A percentile compares a stretch with the other conserved stretches of the same genome.
phyloP scores from a whole-genome alignment of 2,329 filamentous ascomycete species.

The Trichoderma polysporum region DNA sequence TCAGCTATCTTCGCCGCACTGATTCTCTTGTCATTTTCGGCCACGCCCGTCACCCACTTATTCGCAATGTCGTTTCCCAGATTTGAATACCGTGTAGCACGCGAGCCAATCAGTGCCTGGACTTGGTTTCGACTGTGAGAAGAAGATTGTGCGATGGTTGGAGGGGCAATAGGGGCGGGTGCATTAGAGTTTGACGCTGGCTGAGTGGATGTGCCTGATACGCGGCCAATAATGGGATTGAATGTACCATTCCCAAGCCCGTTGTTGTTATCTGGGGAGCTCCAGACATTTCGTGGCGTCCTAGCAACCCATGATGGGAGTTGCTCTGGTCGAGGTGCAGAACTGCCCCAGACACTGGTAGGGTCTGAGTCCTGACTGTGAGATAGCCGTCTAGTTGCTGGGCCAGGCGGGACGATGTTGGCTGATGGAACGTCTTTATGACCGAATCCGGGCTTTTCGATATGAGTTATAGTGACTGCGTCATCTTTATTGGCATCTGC shows the following conservation, averaged over 20 bases:
- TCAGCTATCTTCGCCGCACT: conserved; percentile 40
- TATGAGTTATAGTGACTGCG: neutral
- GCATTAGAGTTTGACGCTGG: conserved; percentile 38
- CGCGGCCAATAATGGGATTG: conserved; percentile 57
- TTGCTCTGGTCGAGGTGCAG: conserved; percentile 46
- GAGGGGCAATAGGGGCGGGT: conserved; percentile 48
- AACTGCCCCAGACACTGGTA: conserved; percentile 40
- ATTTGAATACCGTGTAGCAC: conserved; percentile 30
- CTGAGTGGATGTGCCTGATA: conserved; percentile 40
- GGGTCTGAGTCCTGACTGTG: conserved; percentile 37
- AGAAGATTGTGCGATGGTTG: conserved; percentile 29
- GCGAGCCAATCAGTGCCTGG: conserved; percentile 36
- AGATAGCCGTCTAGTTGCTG: conserved; percentile 32
- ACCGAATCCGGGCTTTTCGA: conserved; percentile 9
- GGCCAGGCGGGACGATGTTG: conserved; percentile 22
- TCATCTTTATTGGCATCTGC: conserved; percentile 3
- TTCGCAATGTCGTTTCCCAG: conserved; percentile 37
- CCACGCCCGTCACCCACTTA: conserved; percentile 45
- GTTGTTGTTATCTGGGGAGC: conserved; percentile 67
- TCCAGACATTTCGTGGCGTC: conserved; percentile 67
- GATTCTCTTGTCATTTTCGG: conserved; percentile 49
- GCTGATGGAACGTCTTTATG: conserved; percentile 23
- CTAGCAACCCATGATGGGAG: conserved; percentile 51
- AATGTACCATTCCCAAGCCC: conserved; percentile 79
- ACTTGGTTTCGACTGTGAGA: conserved; percentile 32